Evolutionary conservation across 306 rosid species (phyloP).

Genomic region (Herpetospermum pedunculosum): DNA sequence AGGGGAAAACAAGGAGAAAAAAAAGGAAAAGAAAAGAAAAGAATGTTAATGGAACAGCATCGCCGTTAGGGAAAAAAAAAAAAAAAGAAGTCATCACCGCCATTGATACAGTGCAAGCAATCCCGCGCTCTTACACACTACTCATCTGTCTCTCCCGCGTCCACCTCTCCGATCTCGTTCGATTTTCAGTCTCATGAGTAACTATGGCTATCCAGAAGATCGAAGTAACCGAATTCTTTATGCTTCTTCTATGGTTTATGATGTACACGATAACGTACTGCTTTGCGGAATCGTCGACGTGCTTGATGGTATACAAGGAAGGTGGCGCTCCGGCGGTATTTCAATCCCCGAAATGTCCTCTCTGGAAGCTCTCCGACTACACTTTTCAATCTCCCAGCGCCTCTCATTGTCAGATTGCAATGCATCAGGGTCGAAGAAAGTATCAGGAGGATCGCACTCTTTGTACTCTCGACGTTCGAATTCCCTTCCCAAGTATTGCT

Average conservation of each 20-base stretch:
- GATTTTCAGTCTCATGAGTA: neutral
- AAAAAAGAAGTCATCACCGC: neutral
- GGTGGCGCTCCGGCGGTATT: conserved; percentile 96
- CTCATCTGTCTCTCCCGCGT: neutral
- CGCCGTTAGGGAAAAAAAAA: too few species aligned
- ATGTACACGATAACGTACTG: conserved; percentile 14
- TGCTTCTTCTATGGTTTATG: conserved; percentile 17
- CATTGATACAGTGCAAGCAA: neutral
- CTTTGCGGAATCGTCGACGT: conserved; percentile 59
- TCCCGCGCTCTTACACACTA: neutral
- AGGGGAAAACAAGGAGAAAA: too few species aligned
- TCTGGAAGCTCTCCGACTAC: conserved; percentile 60
- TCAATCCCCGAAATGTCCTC: conserved; percentile 84
- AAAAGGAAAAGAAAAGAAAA: too few species aligned
- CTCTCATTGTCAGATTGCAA: conserved; percentile 47
- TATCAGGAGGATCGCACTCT: conserved; percentile 79
- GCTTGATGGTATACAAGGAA: conserved; percentile 59
- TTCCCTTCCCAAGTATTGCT: conserved; percentile 60
- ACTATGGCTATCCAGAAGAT: neutral
- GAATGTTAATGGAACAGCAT: too few species aligned
- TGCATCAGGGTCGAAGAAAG: conserved; percentile 65
- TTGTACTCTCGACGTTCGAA: conserved; percentile 66
- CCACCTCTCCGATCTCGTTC: neutral
- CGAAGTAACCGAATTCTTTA: neutral
- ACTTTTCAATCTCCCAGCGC: conserved; percentile 27